Conservation (phyloP, 2,329 filamentous ascomycete genomes). For the Aspergillus intermedius region DNA sequence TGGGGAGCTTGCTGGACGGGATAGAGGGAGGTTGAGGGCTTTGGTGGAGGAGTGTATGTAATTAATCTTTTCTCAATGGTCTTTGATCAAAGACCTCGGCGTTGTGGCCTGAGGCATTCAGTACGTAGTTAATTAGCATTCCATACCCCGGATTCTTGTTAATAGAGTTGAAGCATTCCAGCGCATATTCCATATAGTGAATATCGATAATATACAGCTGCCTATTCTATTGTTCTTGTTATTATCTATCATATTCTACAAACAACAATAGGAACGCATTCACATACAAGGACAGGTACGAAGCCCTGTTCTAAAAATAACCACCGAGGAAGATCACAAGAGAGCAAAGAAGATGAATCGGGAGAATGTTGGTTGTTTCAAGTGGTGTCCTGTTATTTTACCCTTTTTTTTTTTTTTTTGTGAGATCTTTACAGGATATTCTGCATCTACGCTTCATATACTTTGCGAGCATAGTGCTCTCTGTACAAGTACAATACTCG, state of each 20-base stretch:
- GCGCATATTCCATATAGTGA: too few relatives aligned
- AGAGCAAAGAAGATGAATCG: not conserved
- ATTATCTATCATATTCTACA: too few relatives aligned
- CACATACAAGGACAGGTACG: not conserved
- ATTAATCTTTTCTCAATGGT: not conserved
- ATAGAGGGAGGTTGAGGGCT: slow-evolving; percentile 43
- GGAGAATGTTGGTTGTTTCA: not conserved
- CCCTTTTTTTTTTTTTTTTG: not conserved
- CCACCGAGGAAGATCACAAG: not conserved
- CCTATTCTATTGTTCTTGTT: not conserved
- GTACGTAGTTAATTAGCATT: not conserved
- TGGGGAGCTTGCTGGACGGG: slow-evolving; percentile 47
- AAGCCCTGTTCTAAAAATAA: not conserved
- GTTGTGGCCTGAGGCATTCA: too few relatives aligned
- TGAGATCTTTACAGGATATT: not conserved
- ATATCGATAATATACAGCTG: not conserved
- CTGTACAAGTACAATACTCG: too few relatives aligned
- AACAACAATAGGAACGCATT: not conserved
- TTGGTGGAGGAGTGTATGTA: slow-evolving; percentile 18
- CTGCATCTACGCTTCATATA: too few relatives aligned
- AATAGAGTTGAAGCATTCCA: too few relatives aligned
- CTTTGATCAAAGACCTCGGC: too few relatives aligned
- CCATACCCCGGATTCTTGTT: not conserved
- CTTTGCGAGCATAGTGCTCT: too few relatives aligned
- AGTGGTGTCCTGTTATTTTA: not conserved